phyloP scores from a whole-genome alignment of 805 yeast species.

The Yamadazyma sp. region DNA sequence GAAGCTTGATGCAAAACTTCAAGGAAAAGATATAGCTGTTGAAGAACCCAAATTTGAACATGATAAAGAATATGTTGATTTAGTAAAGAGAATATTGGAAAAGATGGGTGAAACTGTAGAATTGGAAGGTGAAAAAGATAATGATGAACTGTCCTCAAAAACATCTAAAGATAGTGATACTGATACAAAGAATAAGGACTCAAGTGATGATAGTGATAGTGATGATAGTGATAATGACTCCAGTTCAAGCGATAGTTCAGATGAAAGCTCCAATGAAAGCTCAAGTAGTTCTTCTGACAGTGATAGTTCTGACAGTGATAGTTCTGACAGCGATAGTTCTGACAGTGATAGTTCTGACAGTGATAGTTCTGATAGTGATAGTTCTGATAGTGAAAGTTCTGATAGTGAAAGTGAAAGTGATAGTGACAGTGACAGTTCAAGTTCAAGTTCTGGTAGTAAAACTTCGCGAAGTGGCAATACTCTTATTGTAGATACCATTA shows the following conservation, averaged over 20 bases:
- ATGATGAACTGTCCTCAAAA: too few relatives aligned
- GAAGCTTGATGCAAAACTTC: slow-evolving; percentile 26
- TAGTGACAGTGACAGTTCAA: not conserved
- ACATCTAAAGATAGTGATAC: slow-evolving; percentile 4
- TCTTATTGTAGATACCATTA: slow-evolving; percentile 9
- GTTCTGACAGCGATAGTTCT: not conserved
- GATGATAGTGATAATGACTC: slow-evolving; percentile 2
- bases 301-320: not conserved
- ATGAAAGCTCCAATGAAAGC: too few relatives aligned
- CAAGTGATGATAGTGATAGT: slow-evolving; percentile 13
- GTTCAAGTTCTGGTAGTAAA: slow-evolving; percentile 3
- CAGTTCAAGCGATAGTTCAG: not conserved
- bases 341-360: slow-evolving; percentile 6
- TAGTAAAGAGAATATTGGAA: slow-evolving; percentile 23
- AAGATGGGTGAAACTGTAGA: slow-evolving; percentile 26
- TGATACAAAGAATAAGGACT: slow-evolving; percentile 10
- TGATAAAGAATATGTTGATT: slow-evolving; percentile 34
- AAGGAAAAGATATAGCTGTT: slow-evolving; percentile 16
- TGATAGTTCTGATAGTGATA: slow-evolving; percentile 5
- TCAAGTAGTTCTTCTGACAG: slow-evolving; percentile 1
- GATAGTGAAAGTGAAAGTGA: slow-evolving; percentile 1
- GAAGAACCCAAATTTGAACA: slow-evolving; percentile 15
- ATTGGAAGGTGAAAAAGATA: slow-evolving; percentile 11
- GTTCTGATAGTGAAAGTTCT: not conserved
- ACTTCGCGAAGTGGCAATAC: not conserved